Evolutionary conservation across 1,284 basidiomycete species (phyloP), one percentile per base, ranked within the genome.

Genomic region (Tylopilus orsonianus): DNA sequence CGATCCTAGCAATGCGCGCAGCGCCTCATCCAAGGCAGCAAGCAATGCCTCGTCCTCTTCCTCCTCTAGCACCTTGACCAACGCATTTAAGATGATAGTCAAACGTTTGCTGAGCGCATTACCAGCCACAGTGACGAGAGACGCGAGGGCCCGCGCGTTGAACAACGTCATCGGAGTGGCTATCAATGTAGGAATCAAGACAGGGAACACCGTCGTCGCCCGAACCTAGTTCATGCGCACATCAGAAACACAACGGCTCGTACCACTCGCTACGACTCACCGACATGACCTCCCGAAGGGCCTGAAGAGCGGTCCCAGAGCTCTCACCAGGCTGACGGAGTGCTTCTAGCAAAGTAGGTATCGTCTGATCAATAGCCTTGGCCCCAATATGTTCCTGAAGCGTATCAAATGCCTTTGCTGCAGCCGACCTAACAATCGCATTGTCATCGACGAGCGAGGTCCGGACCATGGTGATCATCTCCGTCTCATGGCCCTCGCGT

Each of bases 321-420:
- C 86, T 84, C 59, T 88, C 89, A 8, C 93, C 93, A 18, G 92
- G 90, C 67, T 93, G 87, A 24, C 90, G 85, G 41, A 99, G 85
- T 4, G 97, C 95, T 60, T 95, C 93, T 50, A 99, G 71, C 3
- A 99, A 70, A 0, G 95, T 98, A 0, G 96, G 97, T 55, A 99
- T 96, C 0, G 93, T 99, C 70, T 96, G 86, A 65, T 99, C 94
- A 58, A 98, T 96, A 6, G 95, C 96, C 64, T 87, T 90, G 26
- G 83, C 79, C 8, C 97, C 96, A 38, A 96, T 77, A 63, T 90
- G 80, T 55, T 95, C 91, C 72, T 98, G 96, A 39, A 97, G 78
- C 2, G 86, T 80, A 66, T 99, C 96, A 71, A 99, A 99, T 0
- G 94, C 92, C 64, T 84, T 86, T 0, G 96, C 96, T 7, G 96